phyloP scores from a whole-genome alignment of 805 yeast genomes.

The Starmerella gropengiesseri region DNA sequence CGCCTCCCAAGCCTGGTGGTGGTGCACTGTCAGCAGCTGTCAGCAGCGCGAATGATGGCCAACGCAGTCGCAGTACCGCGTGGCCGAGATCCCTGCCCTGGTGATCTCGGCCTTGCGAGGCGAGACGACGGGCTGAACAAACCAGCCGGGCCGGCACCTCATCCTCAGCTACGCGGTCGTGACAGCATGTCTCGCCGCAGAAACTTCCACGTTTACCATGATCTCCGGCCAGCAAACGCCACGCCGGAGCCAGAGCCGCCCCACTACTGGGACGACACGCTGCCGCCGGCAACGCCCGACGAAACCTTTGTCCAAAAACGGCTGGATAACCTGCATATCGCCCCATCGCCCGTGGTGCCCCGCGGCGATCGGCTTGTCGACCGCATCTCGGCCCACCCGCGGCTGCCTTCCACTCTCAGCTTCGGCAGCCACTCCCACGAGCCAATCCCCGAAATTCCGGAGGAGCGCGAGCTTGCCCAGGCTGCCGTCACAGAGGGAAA shows the following conservation, averaged over 20 bases:
- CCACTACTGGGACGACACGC: background rate
- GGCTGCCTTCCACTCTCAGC: constrained; percentile 14
- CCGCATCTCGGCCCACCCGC: constrained; percentile 13
- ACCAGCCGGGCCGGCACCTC: too few species aligned
- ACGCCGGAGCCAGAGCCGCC: background rate
- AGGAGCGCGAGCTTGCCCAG: constrained; percentile 23
- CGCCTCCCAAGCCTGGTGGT: too few species aligned
- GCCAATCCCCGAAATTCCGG: constrained; percentile 23
- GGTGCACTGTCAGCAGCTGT: too few species aligned
- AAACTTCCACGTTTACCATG: constrained; percentile 21
- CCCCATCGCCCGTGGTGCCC: background rate
- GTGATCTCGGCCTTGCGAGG: too few species aligned
- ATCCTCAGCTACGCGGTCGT: too few species aligned
- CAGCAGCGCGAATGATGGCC: too few species aligned
- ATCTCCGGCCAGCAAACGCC: constrained; percentile 5
- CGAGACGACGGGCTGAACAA: too few species aligned
- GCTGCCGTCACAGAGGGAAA: constrained; percentile 27
- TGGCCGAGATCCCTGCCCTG: too few species aligned
- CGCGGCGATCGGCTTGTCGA: constrained; percentile 11
- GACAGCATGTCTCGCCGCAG: constrained; percentile 6
- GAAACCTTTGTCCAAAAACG: constrained; percentile 10
- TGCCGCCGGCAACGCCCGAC: constrained; percentile 7
- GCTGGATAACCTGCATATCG: constrained; percentile 5
- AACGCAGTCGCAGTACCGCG: too few species aligned
- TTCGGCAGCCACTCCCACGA: constrained; percentile 19